Evolutionary conservation across 768 basidiomycete species (phyloP).

Genomic region (Termitomyces sp.): DNA sequence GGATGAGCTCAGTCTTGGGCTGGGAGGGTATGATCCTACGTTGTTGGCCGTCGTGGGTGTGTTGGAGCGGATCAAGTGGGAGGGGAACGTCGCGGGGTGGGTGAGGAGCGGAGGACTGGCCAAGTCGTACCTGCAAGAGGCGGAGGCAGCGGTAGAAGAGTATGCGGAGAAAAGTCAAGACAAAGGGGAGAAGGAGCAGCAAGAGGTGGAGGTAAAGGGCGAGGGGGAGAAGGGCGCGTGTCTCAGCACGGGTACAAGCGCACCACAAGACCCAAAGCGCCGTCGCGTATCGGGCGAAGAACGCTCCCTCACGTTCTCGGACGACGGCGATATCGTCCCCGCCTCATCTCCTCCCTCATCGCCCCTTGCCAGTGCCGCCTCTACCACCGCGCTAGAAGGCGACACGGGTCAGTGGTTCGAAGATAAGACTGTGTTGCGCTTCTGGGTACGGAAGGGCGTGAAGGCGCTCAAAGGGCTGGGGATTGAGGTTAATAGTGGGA

Average conservation of each 20-base stretch:
- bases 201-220: not conserved
- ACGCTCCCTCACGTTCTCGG: not conserved
- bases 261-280: not conserved
- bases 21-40: slow-evolving; percentile 40
- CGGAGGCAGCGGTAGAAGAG: not conserved
- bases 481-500: slow-evolving; percentile 41
- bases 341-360: not conserved
- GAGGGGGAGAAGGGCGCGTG: not conserved
- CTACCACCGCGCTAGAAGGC: not conserved
- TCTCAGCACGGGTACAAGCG: not conserved
- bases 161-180: not conserved
- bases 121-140: not conserved
- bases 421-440: slow-evolving; percentile 28
- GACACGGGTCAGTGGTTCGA: slow-evolving; percentile 46
- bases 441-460: slow-evolving; percentile 52
- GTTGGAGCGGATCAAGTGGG: slow-evolving; percentile 48
- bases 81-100: slow-evolving; percentile 68
- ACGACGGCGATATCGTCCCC: not conserved
- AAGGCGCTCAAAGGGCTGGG: slow-evolving; percentile 40
- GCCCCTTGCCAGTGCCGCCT: not conserved
- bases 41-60: slow-evolving; percentile 65
- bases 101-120: slow-evolving; percentile 20
- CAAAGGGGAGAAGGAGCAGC: not conserved
- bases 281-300: not conserved
- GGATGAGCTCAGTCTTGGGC: not conserved